phyloP scores from a whole-genome alignment of 768 basidiomycete species.

The Suillus americanus region DNA sequence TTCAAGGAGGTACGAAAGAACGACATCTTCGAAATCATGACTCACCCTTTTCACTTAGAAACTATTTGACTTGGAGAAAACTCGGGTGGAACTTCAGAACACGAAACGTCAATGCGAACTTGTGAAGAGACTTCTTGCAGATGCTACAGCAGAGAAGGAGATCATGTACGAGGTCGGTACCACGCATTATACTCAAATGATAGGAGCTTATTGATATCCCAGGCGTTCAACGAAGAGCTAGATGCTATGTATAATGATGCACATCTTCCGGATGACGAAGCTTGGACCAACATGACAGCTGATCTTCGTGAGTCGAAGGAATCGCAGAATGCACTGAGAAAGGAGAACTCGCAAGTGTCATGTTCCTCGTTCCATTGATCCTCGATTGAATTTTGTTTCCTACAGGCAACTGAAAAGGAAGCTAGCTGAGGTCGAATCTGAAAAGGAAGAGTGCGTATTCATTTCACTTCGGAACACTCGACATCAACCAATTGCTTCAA shows the following conservation, averaged over 20 bases:
- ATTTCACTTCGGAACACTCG: constrained; percentile 1
- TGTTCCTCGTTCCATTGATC: background rate
- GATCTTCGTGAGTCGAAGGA: constrained; percentile 79
- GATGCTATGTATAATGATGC: constrained; percentile 89
- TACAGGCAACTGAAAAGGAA: constrained; percentile 67
- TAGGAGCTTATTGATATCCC: constrained; percentile 7
- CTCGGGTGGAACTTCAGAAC: constrained; percentile 64
- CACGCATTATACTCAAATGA: background rate
- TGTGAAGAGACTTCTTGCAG: constrained; percentile 72
- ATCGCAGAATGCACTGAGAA: constrained; percentile 64
- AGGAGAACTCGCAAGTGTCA: constrained; percentile 75
- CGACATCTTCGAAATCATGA: background rate
- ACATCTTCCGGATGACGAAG: constrained; percentile 79
- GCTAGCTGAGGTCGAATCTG: constrained; percentile 67
- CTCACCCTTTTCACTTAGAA: constrained; percentile 40
- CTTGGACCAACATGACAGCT: constrained; percentile 73
- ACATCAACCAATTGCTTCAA: constrained; percentile 11
- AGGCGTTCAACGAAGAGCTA: constrained; percentile 95
- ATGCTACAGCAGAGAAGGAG: constrained; percentile 84
- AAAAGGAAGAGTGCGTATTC: constrained; percentile 73
- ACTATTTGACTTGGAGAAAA: constrained; percentile 59
- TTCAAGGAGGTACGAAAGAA: constrained; percentile 54
- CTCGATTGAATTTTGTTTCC: constrained; percentile 8
- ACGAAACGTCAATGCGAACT: constrained; percentile 74
- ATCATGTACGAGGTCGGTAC: constrained; percentile 84